Evolutionary conservation across 139 green algal genomes (phyloP), one percentile per base, ranked within the genome.

Genomic region (Tetradesmus obliquus): DNA sequence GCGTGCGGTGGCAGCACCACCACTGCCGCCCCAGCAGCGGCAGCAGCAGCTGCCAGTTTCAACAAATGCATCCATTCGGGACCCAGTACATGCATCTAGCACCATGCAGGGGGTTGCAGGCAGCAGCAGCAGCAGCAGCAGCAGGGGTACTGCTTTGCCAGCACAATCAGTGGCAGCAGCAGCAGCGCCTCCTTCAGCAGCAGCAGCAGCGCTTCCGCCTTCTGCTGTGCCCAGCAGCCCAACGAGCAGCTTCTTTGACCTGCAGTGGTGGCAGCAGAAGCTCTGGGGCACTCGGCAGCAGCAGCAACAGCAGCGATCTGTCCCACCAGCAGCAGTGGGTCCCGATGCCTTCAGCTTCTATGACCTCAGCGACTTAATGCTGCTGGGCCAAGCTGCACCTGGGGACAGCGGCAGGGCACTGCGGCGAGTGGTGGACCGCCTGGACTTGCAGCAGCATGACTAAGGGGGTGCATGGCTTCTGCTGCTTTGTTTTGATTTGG

Each of bases 311-410:
- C 32, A 66, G 54, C 45, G 45, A 45, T 45, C 32, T 45, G 32
- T 45, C 32, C 32, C 84, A 79, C 10, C 13, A 69, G n/a, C 24
- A 55, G 57, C 84, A 76, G 57, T 10, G 12, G 57, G 55, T 8
- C n/a, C n/a, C 5, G 22, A 79, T 88, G 57, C 57, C 8, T 19
- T 45, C 12, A 32, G 54, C 66, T 45, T 32, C 0, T 88, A 79
- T 88, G 84, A 88, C 54, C 57, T 88, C n/a, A 88, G 84, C 9
- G n/a, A 45, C 5, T 79, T 88, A 10, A 88, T 88, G 84, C 57
- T 88, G 84, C 24, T 88, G 84, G 84, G 84, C 24, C 84, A 88
- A 15, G 13, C 79, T 8, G n/a, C n/a, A 0, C 22, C 24, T 24
- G 84, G 22, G 7, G 84, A 88, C 3, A 57, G 84, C 57, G 84